These are phyloP conservation scores for Halenospora varia DNA, from an alignment of 495 filamentous ascomycete species.

Conservation along the genomic window DNA sequence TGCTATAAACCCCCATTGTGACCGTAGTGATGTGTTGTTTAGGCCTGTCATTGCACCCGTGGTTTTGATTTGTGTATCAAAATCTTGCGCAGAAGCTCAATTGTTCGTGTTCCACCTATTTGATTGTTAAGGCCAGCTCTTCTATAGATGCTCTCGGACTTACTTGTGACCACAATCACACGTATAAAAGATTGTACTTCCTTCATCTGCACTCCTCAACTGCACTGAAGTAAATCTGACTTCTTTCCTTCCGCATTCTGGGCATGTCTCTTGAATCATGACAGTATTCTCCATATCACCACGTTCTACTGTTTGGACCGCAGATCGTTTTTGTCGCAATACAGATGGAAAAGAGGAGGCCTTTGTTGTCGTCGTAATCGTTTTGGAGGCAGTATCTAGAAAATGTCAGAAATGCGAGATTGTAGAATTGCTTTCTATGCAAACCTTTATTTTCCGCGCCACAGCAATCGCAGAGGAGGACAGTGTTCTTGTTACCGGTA, in stretches of 20 bases:
- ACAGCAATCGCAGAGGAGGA: conserved; percentile 80
- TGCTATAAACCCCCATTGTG: too few relatives aligned
- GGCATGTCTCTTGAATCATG: conserved; percentile 64
- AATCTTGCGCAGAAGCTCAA: neutral
- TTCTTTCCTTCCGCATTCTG: conserved; percentile 74
- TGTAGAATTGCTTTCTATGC: too few relatives aligned
- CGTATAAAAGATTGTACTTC: conserved; percentile 81
- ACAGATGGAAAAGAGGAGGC: conserved; percentile 83
- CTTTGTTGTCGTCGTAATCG: conserved; percentile 77
- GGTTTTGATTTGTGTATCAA: neutral
- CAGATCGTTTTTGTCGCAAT: conserved; percentile 77
- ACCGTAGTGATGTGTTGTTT: too few relatives aligned
- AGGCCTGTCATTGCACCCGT: too few relatives aligned
- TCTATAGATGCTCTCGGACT: too few relatives aligned
- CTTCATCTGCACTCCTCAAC: conserved; percentile 90
- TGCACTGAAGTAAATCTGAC: conserved; percentile 85
- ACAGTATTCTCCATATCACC: conserved; percentile 77
- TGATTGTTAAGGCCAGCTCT: conserved; percentile 27
- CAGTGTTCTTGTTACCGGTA: conserved; percentile 66
- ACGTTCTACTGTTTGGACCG: conserved; percentile 75
- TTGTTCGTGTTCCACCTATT: conserved; percentile 48
- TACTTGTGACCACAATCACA: conserved; percentile 86
- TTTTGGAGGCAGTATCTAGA: conserved; percentile 75
- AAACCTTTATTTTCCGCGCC: conserved; percentile 78
- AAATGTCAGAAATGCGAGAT: too few relatives aligned